phyloP scores from a whole-genome alignment of 192 early-diverging fungal genomes.

The Physocladia obscura region DNA sequence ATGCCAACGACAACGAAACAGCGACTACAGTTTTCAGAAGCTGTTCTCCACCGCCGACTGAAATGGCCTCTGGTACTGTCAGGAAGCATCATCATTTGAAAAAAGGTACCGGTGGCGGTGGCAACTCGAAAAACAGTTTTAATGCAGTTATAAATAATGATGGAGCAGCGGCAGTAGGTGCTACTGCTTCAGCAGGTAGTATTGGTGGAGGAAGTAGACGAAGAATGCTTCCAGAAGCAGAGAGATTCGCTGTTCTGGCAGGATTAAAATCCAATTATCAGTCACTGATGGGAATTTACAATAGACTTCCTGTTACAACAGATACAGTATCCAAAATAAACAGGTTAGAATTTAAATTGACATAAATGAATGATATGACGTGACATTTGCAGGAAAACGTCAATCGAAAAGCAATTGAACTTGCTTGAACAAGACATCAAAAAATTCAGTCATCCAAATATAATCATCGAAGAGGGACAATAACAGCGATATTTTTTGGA shows the following conservation, averaged over 20 bases:
- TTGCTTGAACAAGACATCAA: constrained; percentile 39
- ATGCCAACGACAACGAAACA: neutral
- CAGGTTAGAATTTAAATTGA: constrained; percentile 24
- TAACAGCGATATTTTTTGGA: neutral
- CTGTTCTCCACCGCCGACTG: constrained; percentile 9
- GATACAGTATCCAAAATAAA: constrained; percentile 44
- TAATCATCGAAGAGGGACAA: constrained; percentile 33
- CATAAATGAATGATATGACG: neutral
- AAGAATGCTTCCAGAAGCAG: constrained; percentile 34
- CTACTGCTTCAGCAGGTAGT: neutral
- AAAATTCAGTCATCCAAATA: constrained; percentile 42
- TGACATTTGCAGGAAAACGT: constrained; percentile 30
- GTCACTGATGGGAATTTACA: constrained; percentile 33
- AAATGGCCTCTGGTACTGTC: constrained; percentile 20
- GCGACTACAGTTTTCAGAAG: neutral
- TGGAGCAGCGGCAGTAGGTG: neutral
- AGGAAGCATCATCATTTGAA: neutral
- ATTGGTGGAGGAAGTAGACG: constrained; percentile 14
- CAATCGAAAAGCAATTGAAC: constrained; percentile 40
- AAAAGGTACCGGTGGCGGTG: neutral
- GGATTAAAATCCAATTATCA: constrained; percentile 37
- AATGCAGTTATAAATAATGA: neutral
- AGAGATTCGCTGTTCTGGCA: constrained; percentile 33
- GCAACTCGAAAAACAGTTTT: neutral
- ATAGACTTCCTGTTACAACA: constrained; percentile 29